A percentile compares a stretch with the other conserved stretches of the same genome.
These are phyloP conservation scores for Acanthamoeba royreba DNA, from an alignment of 208 protist genomes.

Conservation along the genomic window DNA sequence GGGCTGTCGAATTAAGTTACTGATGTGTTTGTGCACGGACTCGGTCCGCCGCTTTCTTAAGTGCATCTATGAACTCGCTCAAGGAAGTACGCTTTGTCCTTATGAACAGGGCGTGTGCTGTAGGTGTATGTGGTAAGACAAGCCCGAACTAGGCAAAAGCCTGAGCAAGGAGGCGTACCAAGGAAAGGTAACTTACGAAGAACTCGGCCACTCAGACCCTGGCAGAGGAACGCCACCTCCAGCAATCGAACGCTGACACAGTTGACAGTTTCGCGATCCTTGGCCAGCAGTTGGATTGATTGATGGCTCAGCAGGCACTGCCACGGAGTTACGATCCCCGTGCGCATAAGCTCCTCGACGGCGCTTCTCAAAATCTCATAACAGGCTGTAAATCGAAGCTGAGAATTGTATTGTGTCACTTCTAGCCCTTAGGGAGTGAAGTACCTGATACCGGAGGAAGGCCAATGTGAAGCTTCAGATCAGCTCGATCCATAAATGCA, in stretches of 20 bases:
- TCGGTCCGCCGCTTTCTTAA: neutral
- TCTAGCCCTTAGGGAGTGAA: neutral
- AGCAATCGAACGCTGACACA: neutral
- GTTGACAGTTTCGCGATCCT: neutral
- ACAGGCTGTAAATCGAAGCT: neutral
- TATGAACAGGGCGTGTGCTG: neutral
- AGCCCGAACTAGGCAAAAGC: neutral
- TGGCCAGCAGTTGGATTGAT: neutral
- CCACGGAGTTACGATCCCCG: neutral
- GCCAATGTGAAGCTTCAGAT: constrained; percentile 92
- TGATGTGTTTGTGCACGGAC: neutral
- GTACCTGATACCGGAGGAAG: constrained; percentile 74
- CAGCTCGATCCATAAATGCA: constrained; percentile 93
- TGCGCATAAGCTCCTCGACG: constrained; percentile 1
- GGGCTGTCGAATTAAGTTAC: too few relatives aligned
- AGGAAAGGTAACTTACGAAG: neutral
- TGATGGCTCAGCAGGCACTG: neutral
- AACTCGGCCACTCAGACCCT: neutral
- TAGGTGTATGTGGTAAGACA: too few relatives aligned
- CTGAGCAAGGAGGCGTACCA: neutral
- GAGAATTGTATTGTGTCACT: neutral
- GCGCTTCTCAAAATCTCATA: neutral
- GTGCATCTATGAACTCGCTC: neutral
- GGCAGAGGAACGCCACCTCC: neutral
- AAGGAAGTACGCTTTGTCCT: neutral